Conservation (phyloP, 129 eudicot species). For the Mikania micrantha region DNA sequence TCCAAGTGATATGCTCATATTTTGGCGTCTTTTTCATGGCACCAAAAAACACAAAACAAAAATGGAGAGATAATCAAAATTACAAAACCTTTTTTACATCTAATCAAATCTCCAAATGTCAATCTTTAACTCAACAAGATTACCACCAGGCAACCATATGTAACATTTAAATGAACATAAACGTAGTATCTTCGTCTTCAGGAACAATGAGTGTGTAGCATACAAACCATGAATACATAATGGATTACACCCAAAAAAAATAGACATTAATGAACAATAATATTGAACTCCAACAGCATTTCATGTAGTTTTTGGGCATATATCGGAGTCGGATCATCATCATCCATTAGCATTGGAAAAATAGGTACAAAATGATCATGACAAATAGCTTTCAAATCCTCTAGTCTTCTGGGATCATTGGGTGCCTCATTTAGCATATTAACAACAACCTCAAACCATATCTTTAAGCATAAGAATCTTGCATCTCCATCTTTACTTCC, state of each 20-base stretch:
- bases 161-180: conserved; percentile 17
- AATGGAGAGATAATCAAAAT: no score
- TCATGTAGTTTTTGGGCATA: conserved; percentile 77
- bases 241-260: conserved; percentile 2
- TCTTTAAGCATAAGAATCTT: conserved; percentile 83
- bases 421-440: conserved; percentile 50
- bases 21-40: no score
- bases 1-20: no score
- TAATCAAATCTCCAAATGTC: no score
- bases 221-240: conserved; percentile 17
- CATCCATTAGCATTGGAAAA: conserved; percentile 72
- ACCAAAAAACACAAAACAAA: no score
- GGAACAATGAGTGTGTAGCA: conserved; percentile 10
- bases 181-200: neutral
- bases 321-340: conserved; percentile 94
- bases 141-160: no score
- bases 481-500: conserved; percentile 96
- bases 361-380: conserved; percentile 59
- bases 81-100: no score
- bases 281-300: conserved; percentile 61
- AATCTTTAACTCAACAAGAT: no score
- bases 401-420: conserved; percentile 24
- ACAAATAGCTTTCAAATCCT: conserved; percentile 59
- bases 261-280: neutral
- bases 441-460: conserved; percentile 73